Conservation (phyloP, 306 rosid genomes). For the Lathyrus aphaca region DNA sequence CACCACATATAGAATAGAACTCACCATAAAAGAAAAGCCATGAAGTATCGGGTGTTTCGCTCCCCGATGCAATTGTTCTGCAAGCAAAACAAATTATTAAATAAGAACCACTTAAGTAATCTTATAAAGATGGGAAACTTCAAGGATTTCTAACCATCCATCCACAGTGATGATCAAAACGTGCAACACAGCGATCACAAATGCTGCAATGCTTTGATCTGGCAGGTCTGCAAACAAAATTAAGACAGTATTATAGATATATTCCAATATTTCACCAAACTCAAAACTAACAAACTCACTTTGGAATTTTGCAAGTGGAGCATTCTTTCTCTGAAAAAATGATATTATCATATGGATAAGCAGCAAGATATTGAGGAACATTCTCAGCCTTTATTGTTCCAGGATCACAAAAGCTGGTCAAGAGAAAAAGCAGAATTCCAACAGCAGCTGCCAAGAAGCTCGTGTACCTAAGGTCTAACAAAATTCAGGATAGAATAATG, state of each 20-base stretch:
- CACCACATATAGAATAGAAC: slow-evolving; percentile 43
- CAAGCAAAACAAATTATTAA: slow-evolving; percentile 35
- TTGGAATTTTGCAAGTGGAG: slow-evolving; percentile 87
- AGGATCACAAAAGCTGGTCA: slow-evolving; percentile 94
- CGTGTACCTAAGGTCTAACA: slow-evolving; percentile 63
- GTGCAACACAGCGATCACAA: slow-evolving; percentile 88
- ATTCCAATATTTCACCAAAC: slow-evolving; percentile 24
- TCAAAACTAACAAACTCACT: slow-evolving; percentile 56
- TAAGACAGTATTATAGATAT: slow-evolving; percentile 11
- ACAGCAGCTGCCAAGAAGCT: slow-evolving; percentile 74
- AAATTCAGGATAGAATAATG: slow-evolving; percentile 40
- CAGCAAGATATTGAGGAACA: slow-evolving; percentile 75
- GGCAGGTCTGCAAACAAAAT: slow-evolving; percentile 77
- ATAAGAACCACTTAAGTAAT: slow-evolving; percentile 18
- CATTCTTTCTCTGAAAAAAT: slow-evolving; percentile 84
- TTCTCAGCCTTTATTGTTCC: slow-evolving; percentile 73
- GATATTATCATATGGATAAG: slow-evolving; percentile 83
- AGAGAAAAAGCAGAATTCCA: slow-evolving; percentile 81
- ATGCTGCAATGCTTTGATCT: slow-evolving; percentile 98
- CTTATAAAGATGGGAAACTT: slow-evolving; percentile 11
- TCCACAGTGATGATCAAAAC: slow-evolving; percentile 98
- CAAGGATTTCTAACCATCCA: slow-evolving; percentile 74
- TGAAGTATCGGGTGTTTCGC: slow-evolving; percentile 76
- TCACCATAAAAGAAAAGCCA: slow-evolving; percentile 97
- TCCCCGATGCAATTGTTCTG: slow-evolving; percentile 99